These are phyloP conservation scores for Otatea glauca DNA, from an alignment of 176 grass and related monocot genomes.

Conservation along the genomic window DNA sequence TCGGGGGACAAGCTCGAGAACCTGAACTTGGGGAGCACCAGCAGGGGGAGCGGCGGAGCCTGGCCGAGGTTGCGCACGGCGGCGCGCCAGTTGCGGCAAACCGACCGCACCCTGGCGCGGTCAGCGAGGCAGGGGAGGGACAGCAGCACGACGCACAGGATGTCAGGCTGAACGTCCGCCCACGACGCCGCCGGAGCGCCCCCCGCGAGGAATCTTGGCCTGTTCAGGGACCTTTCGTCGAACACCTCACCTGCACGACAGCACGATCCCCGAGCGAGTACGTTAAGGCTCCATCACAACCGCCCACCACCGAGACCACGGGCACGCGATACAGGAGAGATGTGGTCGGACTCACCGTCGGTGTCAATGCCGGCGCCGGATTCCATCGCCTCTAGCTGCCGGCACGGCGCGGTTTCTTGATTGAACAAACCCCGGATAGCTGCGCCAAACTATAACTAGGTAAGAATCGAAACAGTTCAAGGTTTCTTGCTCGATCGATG, in stretches of 20 bases:
- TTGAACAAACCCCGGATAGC: no score
- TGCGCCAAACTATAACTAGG: neutral
- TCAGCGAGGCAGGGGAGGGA: neutral
- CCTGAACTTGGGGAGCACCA: no score
- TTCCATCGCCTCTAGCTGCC: no score
- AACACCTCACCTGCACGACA: conserved; percentile 7
- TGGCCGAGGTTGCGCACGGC: neutral
- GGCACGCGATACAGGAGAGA: neutral
- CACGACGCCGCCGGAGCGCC: neutral
- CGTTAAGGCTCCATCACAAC: neutral
- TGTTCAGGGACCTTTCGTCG: neutral
- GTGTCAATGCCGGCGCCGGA: no score
- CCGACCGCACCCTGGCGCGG: neutral
- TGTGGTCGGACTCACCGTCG: neutral
- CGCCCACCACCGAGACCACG: neutral
- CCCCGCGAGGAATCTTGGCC: neutral
- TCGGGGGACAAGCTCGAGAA: neutral
- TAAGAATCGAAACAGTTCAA: neutral
- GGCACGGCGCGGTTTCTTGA: no score
- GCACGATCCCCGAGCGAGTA: neutral
- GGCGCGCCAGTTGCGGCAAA: neutral
- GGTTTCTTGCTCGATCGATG: no score
- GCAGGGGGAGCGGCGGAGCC: no score
- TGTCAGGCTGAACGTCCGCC: neutral
- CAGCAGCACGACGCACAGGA: neutral